Percentiles rank a stretch among this genome's conserved stretches.
These are phyloP conservation scores for Elongisporangium undulatum DNA, from an alignment of 352 stramenopile genomes.

Conservation along the genomic window DNA sequence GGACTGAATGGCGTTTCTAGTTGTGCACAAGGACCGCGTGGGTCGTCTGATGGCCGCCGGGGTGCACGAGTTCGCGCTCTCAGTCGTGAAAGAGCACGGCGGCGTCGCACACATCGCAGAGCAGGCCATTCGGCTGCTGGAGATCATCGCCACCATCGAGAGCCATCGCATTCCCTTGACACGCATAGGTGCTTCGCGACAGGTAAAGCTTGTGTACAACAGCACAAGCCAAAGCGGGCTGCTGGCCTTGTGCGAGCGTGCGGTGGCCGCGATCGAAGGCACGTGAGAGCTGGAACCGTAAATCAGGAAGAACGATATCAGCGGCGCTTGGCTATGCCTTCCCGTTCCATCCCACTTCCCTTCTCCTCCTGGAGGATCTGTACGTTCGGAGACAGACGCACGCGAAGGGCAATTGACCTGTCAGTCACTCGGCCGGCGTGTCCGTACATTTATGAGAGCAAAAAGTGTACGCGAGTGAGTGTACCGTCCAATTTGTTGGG, in stretches of 20 bases:
- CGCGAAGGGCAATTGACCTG: neutral
- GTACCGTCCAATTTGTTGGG: neutral
- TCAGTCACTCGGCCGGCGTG: neutral
- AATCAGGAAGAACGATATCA: neutral
- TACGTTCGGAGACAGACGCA: neutral
- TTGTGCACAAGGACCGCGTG: conserved; percentile 19
- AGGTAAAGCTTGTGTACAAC: conserved; percentile 62
- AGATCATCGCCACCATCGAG: conserved; percentile 41
- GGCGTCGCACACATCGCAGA: conserved; percentile 7
- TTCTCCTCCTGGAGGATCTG: too few species aligned
- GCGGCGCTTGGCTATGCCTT: neutral
- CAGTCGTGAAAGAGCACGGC: conserved; percentile 11
- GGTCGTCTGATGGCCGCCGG: conserved; percentile 33
- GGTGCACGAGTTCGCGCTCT: conserved; percentile 42
- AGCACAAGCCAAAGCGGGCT: conserved; percentile 28
- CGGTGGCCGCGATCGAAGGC: conserved; percentile 53
- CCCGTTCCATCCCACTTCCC: too few species aligned
- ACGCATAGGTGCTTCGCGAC: conserved; percentile 42
- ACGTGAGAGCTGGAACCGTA: conserved; percentile 17
- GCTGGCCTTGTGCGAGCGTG: conserved; percentile 46
- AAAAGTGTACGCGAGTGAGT: neutral
- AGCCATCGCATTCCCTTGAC: conserved; percentile 46
- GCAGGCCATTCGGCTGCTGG: conserved; percentile 48
- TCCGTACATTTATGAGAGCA: neutral
- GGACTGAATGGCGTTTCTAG: conserved; percentile 1